Base-by-base conservation (phyloP, 1,139 yeast species). In the Yamadazyma songkhlaensis region DNA sequence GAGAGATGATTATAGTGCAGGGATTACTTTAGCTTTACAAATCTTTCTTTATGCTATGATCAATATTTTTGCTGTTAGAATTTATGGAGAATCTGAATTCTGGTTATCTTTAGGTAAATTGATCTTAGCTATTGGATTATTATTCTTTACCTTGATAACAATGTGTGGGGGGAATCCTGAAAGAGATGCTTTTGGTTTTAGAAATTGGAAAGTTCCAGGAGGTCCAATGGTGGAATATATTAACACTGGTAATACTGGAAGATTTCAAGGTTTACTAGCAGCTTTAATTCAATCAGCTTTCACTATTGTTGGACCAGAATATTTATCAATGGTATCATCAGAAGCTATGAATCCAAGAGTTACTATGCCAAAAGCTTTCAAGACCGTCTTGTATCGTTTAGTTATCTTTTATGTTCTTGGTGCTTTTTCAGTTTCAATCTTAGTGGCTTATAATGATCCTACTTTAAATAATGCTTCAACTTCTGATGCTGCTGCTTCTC, bases 131-230 rank as follows among this genome's bases (percentile, higher is more conserved):
- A 58, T 82, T 32, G 95, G 94, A 0, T 69, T 87, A 32, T 77
- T 86, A 46, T 51, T 81, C 25, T 86, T 84, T 62, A 83, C 92
- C 0, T 78, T 86, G 45, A 55, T 86, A 43, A 80, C 89, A 10
- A 86, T 86, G 95, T 76, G 83, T 40, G 96, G 96, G 14, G 95
- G 94, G 13, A 85, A 85, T 55, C 89, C 89, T 4, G 49, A 67
- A 36, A 74, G 69, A 43, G 84, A 81, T 54, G 78, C 74, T 1
- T 80, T 74, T 56, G 89, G 89, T 0, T 83, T 83, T 59, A 65
- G 86, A 44, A 59, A 79, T 55, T 81, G 90, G 86, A 57, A 62
- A 32, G 67, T 57, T 24, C 57, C 55, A 9, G 74, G 73, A 9
- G 70, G 70, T 9, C 71, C 72, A 13, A 76, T 84, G 50, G 80